Evolutionary conservation across 768 basidiomycete species (phyloP).

Genomic region (Rhizopogon salebrosus): DNA sequence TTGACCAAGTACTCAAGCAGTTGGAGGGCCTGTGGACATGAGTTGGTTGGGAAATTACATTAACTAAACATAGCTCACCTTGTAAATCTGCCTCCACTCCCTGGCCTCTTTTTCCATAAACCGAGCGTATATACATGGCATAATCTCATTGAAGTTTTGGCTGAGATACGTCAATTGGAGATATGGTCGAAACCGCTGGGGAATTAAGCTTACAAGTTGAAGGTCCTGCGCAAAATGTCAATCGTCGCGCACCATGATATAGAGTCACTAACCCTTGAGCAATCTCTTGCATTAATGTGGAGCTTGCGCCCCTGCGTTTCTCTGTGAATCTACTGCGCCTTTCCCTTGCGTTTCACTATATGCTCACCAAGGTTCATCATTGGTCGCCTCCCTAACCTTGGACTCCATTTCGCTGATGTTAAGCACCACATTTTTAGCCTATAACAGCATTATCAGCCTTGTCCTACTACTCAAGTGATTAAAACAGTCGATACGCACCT

Average conservation of each 20-base stretch:
- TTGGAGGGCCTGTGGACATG: slow-evolving; percentile 65
- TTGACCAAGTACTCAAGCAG: slow-evolving; percentile 94
- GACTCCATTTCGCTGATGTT: slow-evolving; percentile 97
- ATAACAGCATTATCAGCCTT: slow-evolving; percentile 7
- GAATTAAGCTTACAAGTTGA: slow-evolving; percentile 77
- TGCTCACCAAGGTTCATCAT: slow-evolving; percentile 95
- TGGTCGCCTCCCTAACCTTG: slow-evolving; percentile 94
- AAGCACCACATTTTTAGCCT: slow-evolving; percentile 96
- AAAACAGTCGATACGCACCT: slow-evolving; percentile 41
- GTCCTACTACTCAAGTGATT: not conserved
- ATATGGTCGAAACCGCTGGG: not conserved
- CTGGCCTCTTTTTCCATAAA: slow-evolving; percentile 99
- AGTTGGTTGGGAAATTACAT: not conserved
- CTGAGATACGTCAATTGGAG: slow-evolving; percentile 33
- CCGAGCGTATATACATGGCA: slow-evolving; percentile 92
- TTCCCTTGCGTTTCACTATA: not conserved
- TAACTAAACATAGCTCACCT: slow-evolving; percentile 42
- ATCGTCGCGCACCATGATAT: not conserved
- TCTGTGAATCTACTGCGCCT: not conserved
- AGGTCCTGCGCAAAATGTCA: slow-evolving; percentile 60
- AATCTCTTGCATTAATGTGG: slow-evolving; percentile 97
- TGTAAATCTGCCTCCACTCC: slow-evolving; percentile 99
- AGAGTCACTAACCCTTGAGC: slow-evolving; percentile 76
- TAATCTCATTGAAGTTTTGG: slow-evolving; percentile 98
- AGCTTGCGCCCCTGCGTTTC: slow-evolving; percentile 86